Percentiles rank a stretch among this genome's conserved stretches.
Evolutionary conservation across 169 alveolate species (phyloP).

Genomic region (Plasmodium coatneyi): DNA sequence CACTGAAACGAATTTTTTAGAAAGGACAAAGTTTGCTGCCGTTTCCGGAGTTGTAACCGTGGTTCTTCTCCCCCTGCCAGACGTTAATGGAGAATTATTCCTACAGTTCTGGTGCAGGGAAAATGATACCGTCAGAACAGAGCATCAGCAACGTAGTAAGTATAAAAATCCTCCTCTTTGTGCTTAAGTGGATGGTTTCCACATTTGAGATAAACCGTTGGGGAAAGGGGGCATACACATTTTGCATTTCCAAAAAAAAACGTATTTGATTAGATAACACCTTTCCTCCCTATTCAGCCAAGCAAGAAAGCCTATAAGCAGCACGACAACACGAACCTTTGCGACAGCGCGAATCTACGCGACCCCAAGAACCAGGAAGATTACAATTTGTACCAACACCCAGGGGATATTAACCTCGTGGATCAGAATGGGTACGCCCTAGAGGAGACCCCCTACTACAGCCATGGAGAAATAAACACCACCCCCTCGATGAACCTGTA

Average conservation of each 20-base stretch:
- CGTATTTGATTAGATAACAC: neutral
- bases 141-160: slow-evolving; percentile 23
- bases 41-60: slow-evolving; percentile 1
- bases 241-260: neutral
- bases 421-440: slow-evolving; percentile 9
- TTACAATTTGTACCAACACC: slow-evolving; percentile 28
- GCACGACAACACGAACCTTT: slow-evolving; percentile 2
- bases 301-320: slow-evolving; percentile 2
- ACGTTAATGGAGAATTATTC: slow-evolving; percentile 13
- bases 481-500: slow-evolving; percentile 25
- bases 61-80: neutral
- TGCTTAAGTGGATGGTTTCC: neutral
- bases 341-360: neutral
- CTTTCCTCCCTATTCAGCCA: neutral
- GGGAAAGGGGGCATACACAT: neutral
- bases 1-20: slow-evolving; percentile 8
- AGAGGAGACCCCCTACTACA: slow-evolving; percentile 3
- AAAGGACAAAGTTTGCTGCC: neutral
- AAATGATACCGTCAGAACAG: slow-evolving; percentile 50
- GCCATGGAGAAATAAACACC: slow-evolving; percentile 34
- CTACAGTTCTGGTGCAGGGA: slow-evolving; percentile 31
- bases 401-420: neutral
- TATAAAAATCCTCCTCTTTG: neutral
- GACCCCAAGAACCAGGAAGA: slow-evolving; percentile 10
- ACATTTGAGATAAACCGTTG: neutral